These are phyloP conservation scores for Dryadomyces quercus-mongolicae DNA, from an alignment of 2,329 filamentous ascomycete species.

Conservation along the genomic window DNA sequence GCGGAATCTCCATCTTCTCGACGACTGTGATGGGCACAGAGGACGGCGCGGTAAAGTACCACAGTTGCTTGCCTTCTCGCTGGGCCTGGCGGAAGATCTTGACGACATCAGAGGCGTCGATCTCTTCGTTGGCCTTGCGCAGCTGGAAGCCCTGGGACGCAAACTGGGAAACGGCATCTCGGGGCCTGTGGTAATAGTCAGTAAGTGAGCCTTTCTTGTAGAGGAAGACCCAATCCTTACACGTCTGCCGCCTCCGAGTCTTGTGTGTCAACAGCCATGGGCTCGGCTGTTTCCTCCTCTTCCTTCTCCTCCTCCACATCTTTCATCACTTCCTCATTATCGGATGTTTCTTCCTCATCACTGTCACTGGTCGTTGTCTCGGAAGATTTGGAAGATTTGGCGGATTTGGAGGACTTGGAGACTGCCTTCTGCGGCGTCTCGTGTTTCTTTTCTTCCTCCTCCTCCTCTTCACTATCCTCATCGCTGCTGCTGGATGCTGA, in stretches of 20 bases:
- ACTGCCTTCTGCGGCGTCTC: neutral
- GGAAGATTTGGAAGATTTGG: neutral
- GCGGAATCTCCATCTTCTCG: conserved; percentile 48
- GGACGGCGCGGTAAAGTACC: conserved; percentile 67
- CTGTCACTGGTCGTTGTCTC: neutral
- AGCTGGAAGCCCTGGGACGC: conserved; percentile 41
- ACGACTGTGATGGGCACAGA: conserved; percentile 57
- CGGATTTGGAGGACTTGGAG: neutral
- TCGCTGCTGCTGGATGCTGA: neutral
- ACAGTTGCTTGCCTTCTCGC: conserved; percentile 60
- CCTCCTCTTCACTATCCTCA: conserved; percentile 2
- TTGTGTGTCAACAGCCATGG: neutral
- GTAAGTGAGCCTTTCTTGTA: no score
- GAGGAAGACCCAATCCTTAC: neutral
- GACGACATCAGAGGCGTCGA: conserved; percentile 31
- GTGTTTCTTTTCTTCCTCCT: neutral
- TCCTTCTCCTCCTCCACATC: neutral
- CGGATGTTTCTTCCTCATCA: neutral
- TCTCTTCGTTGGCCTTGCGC: conserved; percentile 33
- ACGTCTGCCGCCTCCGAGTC: neutral
- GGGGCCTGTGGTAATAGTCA: no score
- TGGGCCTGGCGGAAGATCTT: conserved; percentile 46
- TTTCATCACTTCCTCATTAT: neutral
- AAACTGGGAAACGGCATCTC: conserved; percentile 22
- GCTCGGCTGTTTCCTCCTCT: neutral